A percentile compares a stretch with the other conserved stretches of the same genome.
These are phyloP conservation scores for Blastobotrys chiropterorum DNA, from an alignment of 805 yeast genomes.

Conservation along the genomic window DNA sequence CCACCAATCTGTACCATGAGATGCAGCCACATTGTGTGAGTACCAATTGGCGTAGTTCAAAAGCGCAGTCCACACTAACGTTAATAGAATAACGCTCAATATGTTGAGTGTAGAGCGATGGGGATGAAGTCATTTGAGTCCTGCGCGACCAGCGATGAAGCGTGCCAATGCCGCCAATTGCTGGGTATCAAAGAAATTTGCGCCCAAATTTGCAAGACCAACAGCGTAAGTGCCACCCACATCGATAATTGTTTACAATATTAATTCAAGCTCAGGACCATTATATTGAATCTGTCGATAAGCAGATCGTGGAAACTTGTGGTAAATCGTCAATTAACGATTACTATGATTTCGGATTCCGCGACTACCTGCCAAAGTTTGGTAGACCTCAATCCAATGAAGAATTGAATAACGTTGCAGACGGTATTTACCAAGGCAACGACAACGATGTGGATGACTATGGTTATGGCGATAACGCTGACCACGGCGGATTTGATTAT, in stretches of 20 bases:
- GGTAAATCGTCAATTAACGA: background rate
- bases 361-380: conserved; percentile 1
- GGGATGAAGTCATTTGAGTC: background rate
- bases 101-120: background rate
- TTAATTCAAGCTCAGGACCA: background rate
- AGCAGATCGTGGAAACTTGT: conserved; percentile 2
- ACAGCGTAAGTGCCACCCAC: background rate
- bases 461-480: background rate
- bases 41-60: no score
- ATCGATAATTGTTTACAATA: background rate
- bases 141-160: background rate
- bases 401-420: background rate
- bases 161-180: conserved; percentile 3
- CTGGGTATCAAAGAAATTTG: background rate
- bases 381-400: background rate
- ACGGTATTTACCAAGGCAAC: background rate
- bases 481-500: background rate
- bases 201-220: background rate
- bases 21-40: background rate
- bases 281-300: background rate
- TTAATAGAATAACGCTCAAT: background rate
- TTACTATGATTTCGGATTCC: background rate
- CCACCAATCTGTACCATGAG: background rate
- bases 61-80: no score
- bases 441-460: background rate